Conservation (phyloP, 352 stramenopile genomes). For the Aphanomyces cochlioides region DNA sequence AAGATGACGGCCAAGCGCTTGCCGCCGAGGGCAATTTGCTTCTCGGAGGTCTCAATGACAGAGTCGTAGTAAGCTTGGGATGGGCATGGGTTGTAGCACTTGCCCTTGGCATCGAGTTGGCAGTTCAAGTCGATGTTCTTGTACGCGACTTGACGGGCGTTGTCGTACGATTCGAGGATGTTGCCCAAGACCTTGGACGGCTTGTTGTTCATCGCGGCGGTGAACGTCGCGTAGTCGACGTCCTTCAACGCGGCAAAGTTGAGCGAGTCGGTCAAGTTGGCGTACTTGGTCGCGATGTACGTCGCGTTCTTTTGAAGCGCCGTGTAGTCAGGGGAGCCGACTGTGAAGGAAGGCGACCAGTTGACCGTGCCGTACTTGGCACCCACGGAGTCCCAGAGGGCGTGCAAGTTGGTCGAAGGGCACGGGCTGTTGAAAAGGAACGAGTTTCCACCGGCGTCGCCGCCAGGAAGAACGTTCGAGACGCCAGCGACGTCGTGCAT, state of each 20-base stretch:
- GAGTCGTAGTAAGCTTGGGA: constrained; percentile 37
- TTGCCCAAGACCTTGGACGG: constrained; percentile 37
- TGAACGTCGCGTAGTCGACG: constrained; percentile 39
- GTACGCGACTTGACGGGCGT: constrained; percentile 45
- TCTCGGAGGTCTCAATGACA: constrained; percentile 41
- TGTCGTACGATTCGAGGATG: constrained; percentile 46
- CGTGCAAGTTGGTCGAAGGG: constrained; percentile 51
- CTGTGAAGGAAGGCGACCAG: constrained; percentile 40
- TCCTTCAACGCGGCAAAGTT: constrained; percentile 46
- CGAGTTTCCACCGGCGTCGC: constrained; percentile 57
- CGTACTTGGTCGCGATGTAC: constrained; percentile 36
- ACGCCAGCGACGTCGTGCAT: constrained; percentile 53
- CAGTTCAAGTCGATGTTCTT: constrained; percentile 39
- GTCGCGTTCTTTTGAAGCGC: constrained; percentile 42
- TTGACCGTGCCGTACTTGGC: constrained; percentile 53
- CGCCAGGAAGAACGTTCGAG: constrained; percentile 43
- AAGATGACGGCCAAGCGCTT: constrained; percentile 53
- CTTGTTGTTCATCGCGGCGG: constrained; percentile 32
- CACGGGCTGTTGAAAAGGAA: constrained; percentile 53
- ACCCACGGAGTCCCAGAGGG: constrained; percentile 55
- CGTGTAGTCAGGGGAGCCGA: constrained; percentile 10
- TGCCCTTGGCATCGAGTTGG: constrained; percentile 35
- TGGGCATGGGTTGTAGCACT: constrained; percentile 36
- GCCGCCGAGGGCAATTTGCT: constrained; percentile 47
- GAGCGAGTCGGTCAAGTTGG: constrained; percentile 36